A percentile compares a stretch with the other conserved stretches of the same genome.
phyloP scores from a whole-genome alignment of 306 rosid species.

The Hippophae tibetana region DNA sequence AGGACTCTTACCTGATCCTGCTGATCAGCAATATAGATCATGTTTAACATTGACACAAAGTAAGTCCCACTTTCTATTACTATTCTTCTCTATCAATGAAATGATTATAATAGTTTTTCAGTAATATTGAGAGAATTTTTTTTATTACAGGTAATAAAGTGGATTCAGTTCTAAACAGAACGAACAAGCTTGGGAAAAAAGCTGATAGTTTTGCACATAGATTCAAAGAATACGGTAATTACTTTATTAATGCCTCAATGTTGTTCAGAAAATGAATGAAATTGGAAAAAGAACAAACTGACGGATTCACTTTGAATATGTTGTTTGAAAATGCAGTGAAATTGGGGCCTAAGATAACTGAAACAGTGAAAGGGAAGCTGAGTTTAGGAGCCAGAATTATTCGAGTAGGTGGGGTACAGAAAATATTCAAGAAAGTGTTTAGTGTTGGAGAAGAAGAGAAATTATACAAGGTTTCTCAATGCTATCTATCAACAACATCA shows the following conservation, averaged over 20 bases:
- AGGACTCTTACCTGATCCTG: background rate
- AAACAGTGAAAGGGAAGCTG: constrained; percentile 54
- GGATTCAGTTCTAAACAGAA: too few species aligned
- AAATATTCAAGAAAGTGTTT: constrained; percentile 41
- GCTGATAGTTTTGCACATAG: constrained; percentile 26
- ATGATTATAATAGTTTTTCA: too few species aligned
- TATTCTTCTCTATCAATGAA: too few species aligned
- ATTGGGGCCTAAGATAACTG: constrained; percentile 45
- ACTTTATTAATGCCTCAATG: background rate
- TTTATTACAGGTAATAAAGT: too few species aligned
- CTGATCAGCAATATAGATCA: background rate
- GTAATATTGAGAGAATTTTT: background rate
- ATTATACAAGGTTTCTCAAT: constrained; percentile 46
- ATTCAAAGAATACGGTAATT: constrained; percentile 36
- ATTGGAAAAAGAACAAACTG: too few species aligned
- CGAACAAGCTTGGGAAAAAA: constrained; percentile 24
- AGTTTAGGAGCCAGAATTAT: constrained; percentile 59
- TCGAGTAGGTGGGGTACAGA: constrained; percentile 48
- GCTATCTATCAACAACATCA: constrained; percentile 58
- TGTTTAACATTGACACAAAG: too few species aligned
- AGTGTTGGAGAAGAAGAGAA: constrained; percentile 45
- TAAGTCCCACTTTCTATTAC: too few species aligned
- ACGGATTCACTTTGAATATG: too few species aligned
- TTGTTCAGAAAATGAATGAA: too few species aligned
- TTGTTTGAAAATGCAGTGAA: constrained; percentile 33